Evolutionary conservation across 73 alveolate species (phyloP).

Genomic region (Breviolum minutum): DNA sequence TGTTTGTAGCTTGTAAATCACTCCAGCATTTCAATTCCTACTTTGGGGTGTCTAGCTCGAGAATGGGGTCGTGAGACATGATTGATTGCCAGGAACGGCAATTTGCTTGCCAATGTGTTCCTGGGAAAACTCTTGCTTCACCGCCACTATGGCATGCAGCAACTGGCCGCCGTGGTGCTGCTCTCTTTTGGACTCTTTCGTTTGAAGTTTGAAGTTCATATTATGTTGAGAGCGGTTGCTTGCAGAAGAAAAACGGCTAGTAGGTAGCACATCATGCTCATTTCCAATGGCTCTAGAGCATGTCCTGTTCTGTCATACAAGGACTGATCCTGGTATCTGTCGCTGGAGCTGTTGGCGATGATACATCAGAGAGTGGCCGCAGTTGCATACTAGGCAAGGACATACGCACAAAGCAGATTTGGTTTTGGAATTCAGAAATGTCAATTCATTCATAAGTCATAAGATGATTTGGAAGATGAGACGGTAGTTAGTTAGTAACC

Average conservation of each 20-base stretch:
- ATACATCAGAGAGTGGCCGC: background rate
- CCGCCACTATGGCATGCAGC: conserved; percentile 47
- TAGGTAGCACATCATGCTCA: background rate
- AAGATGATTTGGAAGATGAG: too few relatives aligned
- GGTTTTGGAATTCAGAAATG: background rate
- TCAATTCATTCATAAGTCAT: too few relatives aligned
- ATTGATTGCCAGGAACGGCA: conserved; percentile 35
- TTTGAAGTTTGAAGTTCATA: too few relatives aligned
- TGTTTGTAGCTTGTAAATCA: background rate
- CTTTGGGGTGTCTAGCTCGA: background rate
- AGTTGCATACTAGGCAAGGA: conserved; percentile 5
- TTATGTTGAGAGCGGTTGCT: background rate
- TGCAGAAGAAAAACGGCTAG: background rate
- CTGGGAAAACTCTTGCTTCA: conserved; percentile 33
- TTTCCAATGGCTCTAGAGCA: too few relatives aligned
- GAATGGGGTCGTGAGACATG: background rate
- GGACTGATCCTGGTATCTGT: conserved; percentile 11
- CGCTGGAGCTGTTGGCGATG: background rate
- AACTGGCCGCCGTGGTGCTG: conserved; percentile 54
- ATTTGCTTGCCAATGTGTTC: conserved; percentile 33
- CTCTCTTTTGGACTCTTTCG: conserved; percentile 15
- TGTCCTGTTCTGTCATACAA: background rate
- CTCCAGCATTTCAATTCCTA: too few relatives aligned
- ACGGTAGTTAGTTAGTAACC: background rate
- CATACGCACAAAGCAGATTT: background rate